Evolutionary conservation across 306 rosid species (phyloP).

Genomic region (Styphnolobium japonicum): DNA sequence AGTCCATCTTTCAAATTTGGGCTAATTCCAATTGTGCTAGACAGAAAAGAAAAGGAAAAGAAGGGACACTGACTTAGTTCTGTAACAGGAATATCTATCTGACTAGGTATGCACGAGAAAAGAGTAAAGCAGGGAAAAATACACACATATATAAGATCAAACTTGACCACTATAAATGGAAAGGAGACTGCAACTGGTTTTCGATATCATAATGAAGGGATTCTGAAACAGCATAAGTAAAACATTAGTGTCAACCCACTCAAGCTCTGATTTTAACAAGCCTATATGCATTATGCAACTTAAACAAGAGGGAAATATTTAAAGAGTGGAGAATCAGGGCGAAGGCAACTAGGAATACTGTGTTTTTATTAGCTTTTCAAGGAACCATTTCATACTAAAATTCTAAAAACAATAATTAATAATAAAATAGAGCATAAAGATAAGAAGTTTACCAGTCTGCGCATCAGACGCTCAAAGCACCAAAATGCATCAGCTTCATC

Average conservation of each 20-base stretch:
- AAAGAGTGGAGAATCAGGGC: neutral
- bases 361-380: neutral
- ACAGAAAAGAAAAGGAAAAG: neutral
- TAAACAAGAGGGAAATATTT: neutral
- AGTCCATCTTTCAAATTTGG: neutral
- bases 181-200: neutral
- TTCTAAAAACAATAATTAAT: neutral
- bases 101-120: neutral
- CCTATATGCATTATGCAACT: neutral
- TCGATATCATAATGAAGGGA: neutral
- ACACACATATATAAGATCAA: neutral
- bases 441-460: constrained; percentile 65
- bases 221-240: neutral
- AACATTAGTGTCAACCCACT: neutral
- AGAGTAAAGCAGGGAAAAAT: neutral
- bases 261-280: neutral
- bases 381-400: neutral
- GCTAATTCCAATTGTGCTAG: neutral
- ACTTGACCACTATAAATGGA: neutral
- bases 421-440: neutral
- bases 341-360: neutral
- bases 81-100: neutral
- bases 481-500: constrained; percentile 97
- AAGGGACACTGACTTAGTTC: neutral
- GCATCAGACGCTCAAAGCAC: constrained; percentile 96